Evolutionary conservation across 371 early-diverging fungal species (phyloP), one percentile per base, ranked within the genome.

Genomic region (Gilbertella persicaria): DNA sequence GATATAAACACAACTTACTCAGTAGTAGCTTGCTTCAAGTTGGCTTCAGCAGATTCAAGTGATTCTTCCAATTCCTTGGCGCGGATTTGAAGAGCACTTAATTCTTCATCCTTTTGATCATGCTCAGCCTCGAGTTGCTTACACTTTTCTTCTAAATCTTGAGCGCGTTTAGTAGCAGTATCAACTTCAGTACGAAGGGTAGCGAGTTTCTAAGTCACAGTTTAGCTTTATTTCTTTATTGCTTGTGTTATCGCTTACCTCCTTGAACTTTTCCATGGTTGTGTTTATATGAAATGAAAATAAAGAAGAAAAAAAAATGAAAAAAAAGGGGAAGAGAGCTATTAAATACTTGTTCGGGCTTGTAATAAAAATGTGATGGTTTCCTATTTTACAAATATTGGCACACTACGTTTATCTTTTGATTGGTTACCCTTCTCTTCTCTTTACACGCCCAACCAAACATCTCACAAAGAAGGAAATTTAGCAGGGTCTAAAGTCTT

Each of bases 101-200:
- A 60, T 44, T 87, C 81, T 48, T 88, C 82, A 35, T 92, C 92
- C 63, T 89, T 89, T 35, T 69, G 58, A 21, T 64, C 75, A 53
- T 83, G 78, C 49, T 86, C 80, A 19, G 66, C 66, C 55, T 79
- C 70, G 8, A 84, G 62, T 54, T 71, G 62, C 69, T 84, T 80
- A 45, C 74, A 70, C 45, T 82, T 78, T 33, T 51, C 54, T 67
- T 88, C 84, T 38, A 86, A 77, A 12, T 75, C 69, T 20, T 86
- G 84, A 45, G 88, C 88, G 37, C 90, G 87, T 47, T 69, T 72
- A 35, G 59, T 66, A 47, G 87, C 85, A 21, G 73, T 73, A 23
- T 90, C 90, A 43, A 81, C 75, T 68, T 92, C 90, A 38, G 71
- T 68, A 50, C 90, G 89, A 52, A 89, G 80, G 30, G 58, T 50